Base-by-base conservation (phyloP, 148 eudicot genomes). In the Linanthus parryae region DNA sequence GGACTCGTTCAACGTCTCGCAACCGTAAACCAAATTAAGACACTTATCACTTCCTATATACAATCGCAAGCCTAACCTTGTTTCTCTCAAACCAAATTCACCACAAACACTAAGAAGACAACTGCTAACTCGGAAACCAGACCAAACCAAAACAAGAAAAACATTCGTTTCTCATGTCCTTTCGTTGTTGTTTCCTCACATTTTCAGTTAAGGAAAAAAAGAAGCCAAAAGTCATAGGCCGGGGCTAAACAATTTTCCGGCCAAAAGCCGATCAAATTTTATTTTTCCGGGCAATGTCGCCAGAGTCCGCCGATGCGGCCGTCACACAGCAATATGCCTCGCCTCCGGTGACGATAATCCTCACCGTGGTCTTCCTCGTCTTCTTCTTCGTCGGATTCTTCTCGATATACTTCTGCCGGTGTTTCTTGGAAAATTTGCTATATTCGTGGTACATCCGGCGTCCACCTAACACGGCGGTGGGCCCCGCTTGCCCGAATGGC, bases 351-450 rank as follows among this genome's bases (percentile, higher is more conserved):
- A 66, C 81, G 34, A 71, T 82, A 18, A 58, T 86, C 53, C 54
- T 86, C 44, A 80, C 84, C 3, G 38, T 71, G 16, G 56, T 77
- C 57, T 58, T 86, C 18, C 65, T 86, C 25, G 44, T 75, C 12
- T 60, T 77, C 57, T 75, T 86, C 59, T 70, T 82, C 19, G 26
- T 79, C 12, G 76, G 79, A 0, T 86, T 86, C 53, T 79, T 75
- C 62, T 80, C 82, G 3, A 59, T 82, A 48, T 86, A 74, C 47
- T 79, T 80, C 41, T 86, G 87, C 54, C 63, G 78, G 35, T 82
- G 84, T 57, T 72, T 84, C 34, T 52, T 80, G 66, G 83, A 77
- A 14, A 70, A 62, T 20, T 5, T 77, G 13, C 60, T 71, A 8
- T 61, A 39, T 59, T 63, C 75, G 8, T 56, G 70, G 47, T 56